Evolutionary conservation across 2,329 filamentous ascomycete species (phyloP), one percentile per base, ranked within the genome.

Genomic region (Daldinia sp.): DNA sequence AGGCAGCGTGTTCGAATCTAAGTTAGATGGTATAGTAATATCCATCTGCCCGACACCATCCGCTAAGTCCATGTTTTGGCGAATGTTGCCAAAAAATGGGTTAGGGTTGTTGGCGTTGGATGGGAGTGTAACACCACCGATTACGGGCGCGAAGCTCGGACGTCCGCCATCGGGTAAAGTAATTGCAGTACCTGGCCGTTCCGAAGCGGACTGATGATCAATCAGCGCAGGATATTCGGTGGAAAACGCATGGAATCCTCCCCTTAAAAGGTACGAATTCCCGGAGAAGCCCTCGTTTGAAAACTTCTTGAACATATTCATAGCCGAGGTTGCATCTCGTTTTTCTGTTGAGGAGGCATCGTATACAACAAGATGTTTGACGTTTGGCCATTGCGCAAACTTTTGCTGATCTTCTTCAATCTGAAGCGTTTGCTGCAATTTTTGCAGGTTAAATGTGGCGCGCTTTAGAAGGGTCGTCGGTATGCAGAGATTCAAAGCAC

Each of bases 231-330:
- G 87, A 68, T 87, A 93, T 8, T 83, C 83, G 23, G 83, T 80
- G 1, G 88, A 83, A 71, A 98, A 95, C 1, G 87, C 86, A 19
- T 85, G 82, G 73, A 96, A 97, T 0, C 95, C 95, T 37, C 94
- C 93, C 60, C 88, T 87, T 23, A 99, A 79, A 55, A 98, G 90
- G 72, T 87, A 89, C 0, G 88, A 85, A 3, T 84, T 82, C 10
- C 94, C 94, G 1, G 81, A 78, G 83, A 91, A 98, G 0, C 92
- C 92, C 76, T 97, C 94, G 54, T 85, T 89, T 0, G 87, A 87
- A 71, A 99, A 99, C 74, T 99, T 99, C 76, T 94, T 96, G 21
- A 97, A 84, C 65, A 95, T 96, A 75, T 96, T 96, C 68, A 92
- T 81, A 23, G 93, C 90, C 4, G 90, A 87, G 1, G 86, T 80